Conservation (phyloP, 2,329 filamentous ascomycete species). For the Mycosphaerella sp. region DNA sequence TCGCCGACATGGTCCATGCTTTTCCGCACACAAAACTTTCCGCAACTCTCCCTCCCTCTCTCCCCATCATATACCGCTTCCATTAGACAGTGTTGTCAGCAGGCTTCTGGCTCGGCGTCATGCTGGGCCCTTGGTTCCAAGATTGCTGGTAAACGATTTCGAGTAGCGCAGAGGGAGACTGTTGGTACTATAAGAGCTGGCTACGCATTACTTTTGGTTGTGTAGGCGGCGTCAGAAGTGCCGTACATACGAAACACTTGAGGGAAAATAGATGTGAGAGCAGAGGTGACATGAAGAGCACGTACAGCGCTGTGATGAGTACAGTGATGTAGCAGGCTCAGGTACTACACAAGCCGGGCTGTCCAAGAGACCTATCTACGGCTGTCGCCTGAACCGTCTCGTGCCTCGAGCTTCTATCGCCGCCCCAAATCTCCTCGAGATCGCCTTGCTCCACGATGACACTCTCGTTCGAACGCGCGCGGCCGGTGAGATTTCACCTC, state of each 20-base stretch:
- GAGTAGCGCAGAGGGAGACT: slow-evolving; percentile 25
- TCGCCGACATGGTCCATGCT: background rate
- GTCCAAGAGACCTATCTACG: too few species aligned
- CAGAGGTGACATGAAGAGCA: too few species aligned
- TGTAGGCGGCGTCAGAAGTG: slow-evolving; percentile 28
- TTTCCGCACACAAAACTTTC: slow-evolving; percentile 1
- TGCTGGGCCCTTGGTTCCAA: slow-evolving; percentile 9
- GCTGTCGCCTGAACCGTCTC: too few species aligned
- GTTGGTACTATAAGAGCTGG: slow-evolving; percentile 28
- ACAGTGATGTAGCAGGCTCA: too few species aligned
- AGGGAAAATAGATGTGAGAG: background rate
- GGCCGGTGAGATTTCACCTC: too few species aligned
- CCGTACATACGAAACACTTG: slow-evolving; percentile 25
- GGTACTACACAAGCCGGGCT: too few species aligned
- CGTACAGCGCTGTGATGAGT: too few species aligned
- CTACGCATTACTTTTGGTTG: slow-evolving; percentile 22
- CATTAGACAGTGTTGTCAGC: slow-evolving; percentile 12
- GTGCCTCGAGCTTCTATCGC: too few species aligned
- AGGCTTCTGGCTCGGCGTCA: slow-evolving; percentile 9
- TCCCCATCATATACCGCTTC: slow-evolving; percentile 1
- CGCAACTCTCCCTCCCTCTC: background rate
- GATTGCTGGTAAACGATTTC: slow-evolving; percentile 25
- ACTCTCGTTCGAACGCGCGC: too few species aligned
- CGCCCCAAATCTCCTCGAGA: too few species aligned
- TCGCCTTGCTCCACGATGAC: too few species aligned